Evolutionary conservation across 2,329 filamentous ascomycete genomes (phyloP).

Genomic region (Fusarium pseudocircinatum): DNA sequence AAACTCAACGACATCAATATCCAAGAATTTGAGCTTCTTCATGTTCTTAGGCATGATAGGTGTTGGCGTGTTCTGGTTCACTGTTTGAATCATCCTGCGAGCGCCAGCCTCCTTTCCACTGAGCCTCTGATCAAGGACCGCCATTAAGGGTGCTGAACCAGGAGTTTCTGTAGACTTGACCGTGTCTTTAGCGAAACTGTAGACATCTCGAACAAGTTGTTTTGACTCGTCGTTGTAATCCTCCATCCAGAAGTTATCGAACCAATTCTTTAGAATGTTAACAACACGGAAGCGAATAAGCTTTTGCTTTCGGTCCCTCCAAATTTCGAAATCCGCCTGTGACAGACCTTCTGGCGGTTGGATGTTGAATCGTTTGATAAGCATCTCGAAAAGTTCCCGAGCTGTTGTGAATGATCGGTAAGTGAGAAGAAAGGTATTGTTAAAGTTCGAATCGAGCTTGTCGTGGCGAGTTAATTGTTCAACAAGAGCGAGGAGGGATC

Average conservation of each 20-base stretch:
- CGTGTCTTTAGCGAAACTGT: slow-evolving; percentile 89
- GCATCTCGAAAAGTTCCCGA: slow-evolving; percentile 88
- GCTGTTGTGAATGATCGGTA: slow-evolving; percentile 96
- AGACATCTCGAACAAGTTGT: slow-evolving; percentile 86
- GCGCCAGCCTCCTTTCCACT: slow-evolving; percentile 87
- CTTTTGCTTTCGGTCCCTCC: slow-evolving; percentile 95
- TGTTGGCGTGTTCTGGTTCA: slow-evolving; percentile 82
- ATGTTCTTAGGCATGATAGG: slow-evolving; percentile 98
- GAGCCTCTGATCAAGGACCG: slow-evolving; percentile 87
- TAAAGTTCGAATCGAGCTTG: slow-evolving; percentile 93
- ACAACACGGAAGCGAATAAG: slow-evolving; percentile 95
- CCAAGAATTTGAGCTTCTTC: slow-evolving; percentile 98
- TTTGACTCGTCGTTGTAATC: slow-evolving; percentile 84
- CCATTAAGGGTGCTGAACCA: slow-evolving; percentile 84
- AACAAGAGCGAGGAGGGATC: slow-evolving; percentile 86
- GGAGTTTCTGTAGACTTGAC: slow-evolving; percentile 95
- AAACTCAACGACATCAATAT: slow-evolving; percentile 96
- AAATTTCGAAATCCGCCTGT: slow-evolving; percentile 80
- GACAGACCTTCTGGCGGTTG: slow-evolving; percentile 87
- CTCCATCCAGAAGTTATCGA: slow-evolving; percentile 99
- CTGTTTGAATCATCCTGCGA: slow-evolving; percentile 86
- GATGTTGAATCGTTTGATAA: slow-evolving; percentile 91
- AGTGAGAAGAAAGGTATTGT: slow-evolving; percentile 96
- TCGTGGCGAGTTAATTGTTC: slow-evolving; percentile 97
- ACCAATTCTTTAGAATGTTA: slow-evolving; percentile 98